Evolutionary conservation across 2,329 filamentous ascomycete species (phyloP).

Genomic region (Albifimbria verrucaria): DNA sequence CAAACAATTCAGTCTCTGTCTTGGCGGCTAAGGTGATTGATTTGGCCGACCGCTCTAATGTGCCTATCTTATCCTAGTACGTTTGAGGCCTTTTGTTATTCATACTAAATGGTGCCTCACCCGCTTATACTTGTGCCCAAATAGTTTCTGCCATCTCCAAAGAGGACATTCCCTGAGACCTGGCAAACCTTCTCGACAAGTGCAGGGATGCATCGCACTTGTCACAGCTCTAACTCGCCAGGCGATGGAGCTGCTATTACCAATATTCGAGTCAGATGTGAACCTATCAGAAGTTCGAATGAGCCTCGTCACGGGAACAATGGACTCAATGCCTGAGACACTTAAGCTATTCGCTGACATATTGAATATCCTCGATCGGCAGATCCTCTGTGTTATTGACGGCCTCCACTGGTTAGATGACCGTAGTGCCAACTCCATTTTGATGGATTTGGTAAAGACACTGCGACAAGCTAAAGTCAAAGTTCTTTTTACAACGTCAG

Average conservation of each 20-base stretch:
- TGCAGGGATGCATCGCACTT: slow-evolving; percentile 2
- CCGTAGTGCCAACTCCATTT: neutral
- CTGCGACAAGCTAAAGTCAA: neutral
- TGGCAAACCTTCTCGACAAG: neutral
- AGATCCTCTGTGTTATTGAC: slow-evolving; percentile 1
- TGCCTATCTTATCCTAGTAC: slow-evolving; percentile 11
- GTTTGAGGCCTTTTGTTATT: neutral
- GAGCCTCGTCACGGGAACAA: slow-evolving; percentile 1
- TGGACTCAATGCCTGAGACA: neutral
- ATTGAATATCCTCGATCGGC: neutral
- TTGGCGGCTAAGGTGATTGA: slow-evolving; percentile 6
- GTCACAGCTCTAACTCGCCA: slow-evolving; percentile 9
- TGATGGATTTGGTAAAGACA: neutral
- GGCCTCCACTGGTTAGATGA: slow-evolving; percentile 5
- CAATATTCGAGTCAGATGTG: slow-evolving; percentile 1
- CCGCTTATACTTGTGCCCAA: neutral
- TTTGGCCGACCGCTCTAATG: neutral
- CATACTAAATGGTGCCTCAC: neutral
- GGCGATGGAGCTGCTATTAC: slow-evolving; percentile 9
- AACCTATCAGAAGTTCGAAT: neutral
- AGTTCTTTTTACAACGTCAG: slow-evolving; percentile 4
- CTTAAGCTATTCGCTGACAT: neutral
- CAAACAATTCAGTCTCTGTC: slow-evolving; percentile 7
- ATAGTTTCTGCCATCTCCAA: slow-evolving; percentile 11
- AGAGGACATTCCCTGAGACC: neutral